Evolutionary conservation across 345 rosid species (phyloP).

Genomic region (Anastatica hierochuntica): DNA sequence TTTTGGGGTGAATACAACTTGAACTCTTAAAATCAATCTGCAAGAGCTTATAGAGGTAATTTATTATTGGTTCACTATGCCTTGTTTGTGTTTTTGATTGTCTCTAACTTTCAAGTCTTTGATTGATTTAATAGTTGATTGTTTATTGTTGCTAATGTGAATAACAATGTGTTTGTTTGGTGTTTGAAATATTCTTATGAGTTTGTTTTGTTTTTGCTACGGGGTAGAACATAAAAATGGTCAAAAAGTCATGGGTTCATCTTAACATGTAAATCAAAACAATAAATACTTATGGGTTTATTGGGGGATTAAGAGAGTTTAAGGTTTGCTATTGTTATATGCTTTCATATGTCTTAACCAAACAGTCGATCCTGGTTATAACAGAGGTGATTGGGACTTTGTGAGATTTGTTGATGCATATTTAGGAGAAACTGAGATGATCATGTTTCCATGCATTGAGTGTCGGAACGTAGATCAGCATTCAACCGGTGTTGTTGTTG

Average conservation of each 20-base stretch:
- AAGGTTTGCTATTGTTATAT: background rate
- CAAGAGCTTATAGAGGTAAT: too few species aligned
- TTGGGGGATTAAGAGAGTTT: background rate
- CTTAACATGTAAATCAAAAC: background rate
- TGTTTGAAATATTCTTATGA: background rate
- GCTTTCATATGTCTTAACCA: too few species aligned
- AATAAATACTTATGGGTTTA: too few species aligned
- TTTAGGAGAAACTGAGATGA: background rate
- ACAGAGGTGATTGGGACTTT: background rate
- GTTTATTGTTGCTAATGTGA: background rate
- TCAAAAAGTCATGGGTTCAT: background rate
- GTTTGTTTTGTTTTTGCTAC: background rate
- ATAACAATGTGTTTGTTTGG: background rate
- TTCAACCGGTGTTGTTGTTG: background rate
- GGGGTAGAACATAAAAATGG: background rate
- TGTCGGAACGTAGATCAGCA: background rate
- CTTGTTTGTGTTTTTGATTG: too few species aligned
- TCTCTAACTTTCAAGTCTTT: background rate
- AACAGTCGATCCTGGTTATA: too few species aligned
- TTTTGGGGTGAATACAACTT: too few species aligned
- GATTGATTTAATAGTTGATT: background rate
- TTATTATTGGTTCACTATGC: too few species aligned
- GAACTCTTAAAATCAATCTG: too few species aligned
- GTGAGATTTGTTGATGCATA: background rate
- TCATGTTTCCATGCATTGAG: background rate